Conservation (phyloP, 768 basidiomycete genomes). For the Trametes cingulata region DNA sequence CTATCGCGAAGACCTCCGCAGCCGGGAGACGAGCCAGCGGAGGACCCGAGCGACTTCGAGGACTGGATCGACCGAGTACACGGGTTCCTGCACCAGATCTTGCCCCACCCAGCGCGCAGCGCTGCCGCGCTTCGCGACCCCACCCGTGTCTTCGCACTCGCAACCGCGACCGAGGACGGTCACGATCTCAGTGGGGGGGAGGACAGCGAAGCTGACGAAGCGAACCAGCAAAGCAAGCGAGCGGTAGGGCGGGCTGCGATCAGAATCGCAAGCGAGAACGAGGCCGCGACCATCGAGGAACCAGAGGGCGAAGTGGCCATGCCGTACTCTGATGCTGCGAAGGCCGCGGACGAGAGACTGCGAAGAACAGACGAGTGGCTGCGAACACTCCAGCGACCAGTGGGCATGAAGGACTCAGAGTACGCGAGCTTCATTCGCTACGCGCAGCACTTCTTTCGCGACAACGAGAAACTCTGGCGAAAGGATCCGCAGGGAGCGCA, state of each 20-base stretch:
- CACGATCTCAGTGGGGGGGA: neutral
- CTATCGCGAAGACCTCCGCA: conserved; percentile 25
- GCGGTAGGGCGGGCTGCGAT: neutral
- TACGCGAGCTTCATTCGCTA: conserved; percentile 15
- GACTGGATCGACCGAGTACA: conserved; percentile 22
- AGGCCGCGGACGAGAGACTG: neutral
- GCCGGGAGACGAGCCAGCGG: neutral
- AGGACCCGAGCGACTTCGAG: conserved; percentile 6
- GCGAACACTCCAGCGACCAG: neutral
- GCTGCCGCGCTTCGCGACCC: neutral
- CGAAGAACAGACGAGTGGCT: neutral
- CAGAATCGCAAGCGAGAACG: neutral
- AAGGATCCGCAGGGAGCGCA: conserved; percentile 19
- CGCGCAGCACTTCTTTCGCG: conserved; percentile 3
- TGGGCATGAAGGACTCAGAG: neutral
- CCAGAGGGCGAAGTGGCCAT: neutral
- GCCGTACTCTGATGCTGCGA: neutral
- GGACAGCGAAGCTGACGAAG: neutral
- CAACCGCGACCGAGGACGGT: conserved; percentile 9
- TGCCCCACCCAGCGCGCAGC: conserved; percentile 2
- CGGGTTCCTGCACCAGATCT: conserved; percentile 6
- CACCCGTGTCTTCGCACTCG: neutral
- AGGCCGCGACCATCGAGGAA: neutral
- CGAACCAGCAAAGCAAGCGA: neutral
- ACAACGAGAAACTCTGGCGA: conserved; percentile 17